Conservation (phyloP, 2,329 filamentous ascomycete species). For the Hypoxylon sp. region DNA sequence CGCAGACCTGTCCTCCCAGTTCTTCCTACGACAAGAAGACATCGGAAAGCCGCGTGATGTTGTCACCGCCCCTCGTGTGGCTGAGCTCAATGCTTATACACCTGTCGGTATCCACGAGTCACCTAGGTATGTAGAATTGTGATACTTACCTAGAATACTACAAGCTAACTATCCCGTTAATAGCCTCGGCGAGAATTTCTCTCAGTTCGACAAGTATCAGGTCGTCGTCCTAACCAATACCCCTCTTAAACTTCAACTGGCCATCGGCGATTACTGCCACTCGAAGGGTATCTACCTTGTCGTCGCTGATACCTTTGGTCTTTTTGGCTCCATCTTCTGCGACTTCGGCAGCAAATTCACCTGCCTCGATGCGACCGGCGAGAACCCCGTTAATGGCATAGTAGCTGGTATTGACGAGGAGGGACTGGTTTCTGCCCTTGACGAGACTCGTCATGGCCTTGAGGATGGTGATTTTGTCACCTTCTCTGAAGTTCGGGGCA, state of each 20-base stretch:
- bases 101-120: conserved; percentile 84
- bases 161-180: conserved; percentile 49
- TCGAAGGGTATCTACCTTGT: conserved; percentile 92
- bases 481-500: conserved; percentile 92
- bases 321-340: conserved; percentile 97
- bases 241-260: conserved; percentile 82
- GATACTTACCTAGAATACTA: conserved; percentile 6
- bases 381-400: conserved; percentile 89
- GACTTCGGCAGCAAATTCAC: conserved; percentile 97
- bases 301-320: conserved; percentile 88
- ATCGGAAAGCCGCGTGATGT: conserved; percentile 92
- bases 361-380: conserved; percentile 89
- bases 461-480: conserved; percentile 98
- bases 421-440: conserved; percentile 90
- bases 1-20: conserved; percentile 94
- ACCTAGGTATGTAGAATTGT: conserved; percentile 59
- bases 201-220: conserved; percentile 90
- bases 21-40: conserved; percentile 91
- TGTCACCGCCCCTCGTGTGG: conserved; percentile 88
- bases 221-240: conserved; percentile 92
- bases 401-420: conserved; percentile 91
- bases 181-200: conserved; percentile 81
- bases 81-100: conserved; percentile 96
- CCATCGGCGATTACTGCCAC: conserved; percentile 94
- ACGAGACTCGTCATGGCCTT: conserved; percentile 94